These are phyloP conservation scores for Suillus hirtellus DNA, from an alignment of 768 basidiomycete species.

Conservation along the genomic window DNA sequence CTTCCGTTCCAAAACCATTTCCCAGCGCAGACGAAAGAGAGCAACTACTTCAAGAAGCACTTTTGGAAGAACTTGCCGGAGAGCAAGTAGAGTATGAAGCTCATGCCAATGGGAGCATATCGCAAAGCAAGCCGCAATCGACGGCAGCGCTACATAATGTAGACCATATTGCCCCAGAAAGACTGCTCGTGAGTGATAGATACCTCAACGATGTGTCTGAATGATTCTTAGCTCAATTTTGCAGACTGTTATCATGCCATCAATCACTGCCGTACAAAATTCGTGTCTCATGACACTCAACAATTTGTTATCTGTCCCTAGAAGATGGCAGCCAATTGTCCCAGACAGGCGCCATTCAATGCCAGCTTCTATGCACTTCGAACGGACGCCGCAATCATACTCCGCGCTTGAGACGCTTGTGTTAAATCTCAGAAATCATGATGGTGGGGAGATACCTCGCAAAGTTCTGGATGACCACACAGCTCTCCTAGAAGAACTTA, in stretches of 20 bases:
- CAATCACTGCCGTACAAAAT: slow-evolving; percentile 70
- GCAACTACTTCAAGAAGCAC: slow-evolving; percentile 11
- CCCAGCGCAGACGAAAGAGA: slow-evolving; percentile 14
- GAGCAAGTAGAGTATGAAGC: slow-evolving; percentile 24
- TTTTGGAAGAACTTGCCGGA: slow-evolving; percentile 24
- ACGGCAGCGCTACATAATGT: not conserved
- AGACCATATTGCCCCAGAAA: not conserved
- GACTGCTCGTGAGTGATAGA: not conserved
- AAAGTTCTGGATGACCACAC: slow-evolving; percentile 49
- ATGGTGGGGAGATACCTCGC: slow-evolving; percentile 33
- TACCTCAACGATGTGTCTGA: not conserved
- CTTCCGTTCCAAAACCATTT: slow-evolving; percentile 14
- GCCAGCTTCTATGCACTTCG: slow-evolving; percentile 29
- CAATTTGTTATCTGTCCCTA: slow-evolving; percentile 59
- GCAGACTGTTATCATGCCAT: slow-evolving; percentile 65
- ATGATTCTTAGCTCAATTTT: slow-evolving; percentile 4
- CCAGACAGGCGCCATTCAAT: slow-evolving; percentile 6
- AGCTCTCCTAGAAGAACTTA: slow-evolving; percentile 61
- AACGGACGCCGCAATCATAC: slow-evolving; percentile 32
- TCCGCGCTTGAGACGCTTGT: slow-evolving; percentile 64
- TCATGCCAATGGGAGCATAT: not conserved
- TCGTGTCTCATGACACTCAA: slow-evolving; percentile 76
- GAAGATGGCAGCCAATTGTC: slow-evolving; percentile 12
- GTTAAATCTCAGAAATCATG: slow-evolving; percentile 56
- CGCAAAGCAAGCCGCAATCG: not conserved